phyloP scores from a whole-genome alignment of 257 asterid genomes.

The Nicotiana benthamiana region DNA sequence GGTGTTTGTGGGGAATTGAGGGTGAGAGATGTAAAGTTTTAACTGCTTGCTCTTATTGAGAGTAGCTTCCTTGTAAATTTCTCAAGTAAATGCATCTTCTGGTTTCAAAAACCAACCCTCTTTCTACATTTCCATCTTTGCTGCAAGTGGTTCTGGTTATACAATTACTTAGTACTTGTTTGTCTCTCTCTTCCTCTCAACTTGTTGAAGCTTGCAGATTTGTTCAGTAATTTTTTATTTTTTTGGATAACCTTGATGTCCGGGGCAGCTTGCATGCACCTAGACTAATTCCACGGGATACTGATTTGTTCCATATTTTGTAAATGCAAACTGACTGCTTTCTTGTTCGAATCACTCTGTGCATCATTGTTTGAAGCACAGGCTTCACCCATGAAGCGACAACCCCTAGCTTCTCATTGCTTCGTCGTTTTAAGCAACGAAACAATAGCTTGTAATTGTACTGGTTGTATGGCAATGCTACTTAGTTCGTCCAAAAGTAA shows the following conservation, averaged over 20 bases:
- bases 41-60: slow-evolving; percentile 34
- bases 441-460: too few relatives aligned
- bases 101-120: not conserved
- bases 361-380: too few relatives aligned
- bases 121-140: not conserved
- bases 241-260: not conserved
- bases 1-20: slow-evolving; percentile 27
- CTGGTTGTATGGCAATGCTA: not conserved
- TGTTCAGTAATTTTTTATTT: not conserved
- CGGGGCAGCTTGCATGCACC: too few relatives aligned
- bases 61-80: slow-evolving; percentile 60
- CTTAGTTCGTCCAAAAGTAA: not conserved
- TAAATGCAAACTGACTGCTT: too few relatives aligned
- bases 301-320: too few relatives aligned
- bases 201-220: not conserved
- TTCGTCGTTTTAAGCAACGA: too few relatives aligned
- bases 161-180: not conserved
- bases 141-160: not conserved
- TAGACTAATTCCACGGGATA: too few relatives aligned
- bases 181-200: not conserved
- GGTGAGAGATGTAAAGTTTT: slow-evolving; percentile 49
- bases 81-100: slow-evolving; percentile 31
- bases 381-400: too few relatives aligned
- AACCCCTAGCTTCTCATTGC: too few relatives aligned
- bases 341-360: too few relatives aligned